Base-by-base conservation (phyloP, 805 yeast species). In the Myxozyma neotropica region DNA sequence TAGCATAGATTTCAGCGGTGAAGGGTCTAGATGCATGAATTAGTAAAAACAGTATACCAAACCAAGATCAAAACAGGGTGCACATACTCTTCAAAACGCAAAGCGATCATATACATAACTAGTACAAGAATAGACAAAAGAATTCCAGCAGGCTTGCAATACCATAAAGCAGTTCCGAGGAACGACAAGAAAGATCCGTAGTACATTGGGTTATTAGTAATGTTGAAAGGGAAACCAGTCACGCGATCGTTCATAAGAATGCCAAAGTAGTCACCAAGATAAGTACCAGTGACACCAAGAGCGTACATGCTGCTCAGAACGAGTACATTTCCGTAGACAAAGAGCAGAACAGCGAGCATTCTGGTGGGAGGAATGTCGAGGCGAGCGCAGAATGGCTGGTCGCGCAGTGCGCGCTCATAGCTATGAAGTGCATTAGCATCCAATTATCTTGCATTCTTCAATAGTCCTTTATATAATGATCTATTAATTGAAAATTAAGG, bases 211-310 rank as follows among this genome's bases (percentile, higher is more conserved):
- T 94, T 93, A 70, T 90, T 86, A 65, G 86, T 81, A 57, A 92
- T 83, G 69, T 86, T 92, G 81, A 94, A 94, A 15, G 99, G 99
- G 81, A 94, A 94, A 0, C 88, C 85, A 17, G 93, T 87, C 60
- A 94, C 96, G 71, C 96, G 82, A 65, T 88, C 83, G 63, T 86
- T 85, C 94, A 93, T 94, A 68, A 94, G 81, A 69, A 94, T 92
- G 1, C 98, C 98, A 75, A 94, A 94, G 76, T 94, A 95, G 74
- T 94, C 99, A 44, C 99, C 99, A n/a, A 94, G 77, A 71, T 94
- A 94, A 10, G 99, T 94, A 24, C 99, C 99, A 13, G 97, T 93
- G 61, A 94, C 83, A 24, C 99, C 99, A 65, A 94, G 80, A 13
- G 87, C 87, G 77, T 84, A 93, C 98, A 94, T 93, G 23, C 97